Percentiles rank a stretch among this genome's conserved stretches.
These are phyloP conservation scores for Dictyostelium purpureum DNA, from an alignment of 78 protist species.

Conservation along the genomic window DNA sequence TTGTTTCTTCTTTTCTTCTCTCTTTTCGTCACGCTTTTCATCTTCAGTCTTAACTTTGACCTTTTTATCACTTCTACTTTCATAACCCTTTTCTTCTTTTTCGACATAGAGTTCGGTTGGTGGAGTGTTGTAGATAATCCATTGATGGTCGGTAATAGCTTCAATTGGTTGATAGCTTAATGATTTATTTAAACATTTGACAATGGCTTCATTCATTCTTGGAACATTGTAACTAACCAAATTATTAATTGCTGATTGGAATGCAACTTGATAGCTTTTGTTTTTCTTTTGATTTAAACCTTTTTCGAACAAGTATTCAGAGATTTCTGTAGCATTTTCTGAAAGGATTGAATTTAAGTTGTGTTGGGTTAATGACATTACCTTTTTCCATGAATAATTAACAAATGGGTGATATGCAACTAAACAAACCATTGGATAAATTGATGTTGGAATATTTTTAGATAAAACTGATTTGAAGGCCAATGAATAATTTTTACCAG, in stretches of 20 bases:
- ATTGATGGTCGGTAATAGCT: constrained; percentile 19
- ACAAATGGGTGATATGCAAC: constrained; percentile 12
- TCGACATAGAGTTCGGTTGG: constrained; percentile 10
- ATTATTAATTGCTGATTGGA: not conserved
- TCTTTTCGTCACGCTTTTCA: constrained; percentile 37
- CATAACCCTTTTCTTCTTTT: not conserved
- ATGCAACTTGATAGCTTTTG: constrained; percentile 23
- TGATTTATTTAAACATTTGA: not conserved
- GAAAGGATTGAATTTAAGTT: not conserved
- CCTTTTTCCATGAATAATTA: constrained; percentile 3
- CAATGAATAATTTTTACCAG: not conserved
- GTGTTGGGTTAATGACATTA: not conserved
- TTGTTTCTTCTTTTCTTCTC: constrained; percentile 59
- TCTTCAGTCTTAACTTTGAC: constrained; percentile 27
- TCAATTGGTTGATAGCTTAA: not conserved
- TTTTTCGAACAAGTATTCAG: not conserved
- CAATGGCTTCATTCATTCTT: not conserved
- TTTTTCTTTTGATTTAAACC: constrained; percentile 17
- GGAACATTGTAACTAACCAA: constrained; percentile 11
- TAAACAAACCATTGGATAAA: constrained; percentile 24
- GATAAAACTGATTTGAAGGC: constrained; percentile 43
- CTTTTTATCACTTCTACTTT: constrained; percentile 27
- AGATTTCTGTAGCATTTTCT: not conserved
- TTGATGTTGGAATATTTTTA: not conserved
- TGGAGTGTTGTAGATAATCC: constrained; percentile 13